phyloP scores from a whole-genome alignment of 2,329 filamentous ascomycete species.

The Gnomoniopsis smithogilvyi region DNA sequence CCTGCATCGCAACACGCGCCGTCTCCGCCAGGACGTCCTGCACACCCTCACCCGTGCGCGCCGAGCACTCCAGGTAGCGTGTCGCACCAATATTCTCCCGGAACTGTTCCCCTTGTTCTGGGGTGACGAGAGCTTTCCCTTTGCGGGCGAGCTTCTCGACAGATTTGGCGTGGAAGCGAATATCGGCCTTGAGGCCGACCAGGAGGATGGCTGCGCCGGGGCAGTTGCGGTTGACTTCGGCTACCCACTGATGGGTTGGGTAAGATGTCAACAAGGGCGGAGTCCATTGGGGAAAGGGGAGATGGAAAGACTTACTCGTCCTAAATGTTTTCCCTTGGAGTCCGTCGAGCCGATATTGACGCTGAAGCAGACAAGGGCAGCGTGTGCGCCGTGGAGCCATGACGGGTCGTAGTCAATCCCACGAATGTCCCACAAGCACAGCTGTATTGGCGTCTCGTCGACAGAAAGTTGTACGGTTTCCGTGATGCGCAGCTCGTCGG shows the following conservation, averaged over 20 bases:
- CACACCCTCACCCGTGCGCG: conserved; percentile 17
- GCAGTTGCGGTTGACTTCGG: conserved; percentile 18
- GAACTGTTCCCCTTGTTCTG: conserved; percentile 17
- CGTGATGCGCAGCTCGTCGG: conserved; percentile 1
- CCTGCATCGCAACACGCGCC: conserved; percentile 13
- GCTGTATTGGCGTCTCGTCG: conserved; percentile 15
- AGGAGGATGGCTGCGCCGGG: conserved; percentile 17
- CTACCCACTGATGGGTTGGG: conserved; percentile 7
- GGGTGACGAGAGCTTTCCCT: conserved; percentile 13
- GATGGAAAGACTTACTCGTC: conserved; percentile 4
- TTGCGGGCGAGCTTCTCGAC: conserved; percentile 15
- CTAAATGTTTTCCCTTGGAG: conserved; percentile 17
- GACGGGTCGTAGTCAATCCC: conserved; percentile 19
- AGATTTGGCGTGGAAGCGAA: conserved; percentile 16
- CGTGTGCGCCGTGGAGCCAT: conserved; percentile 13
- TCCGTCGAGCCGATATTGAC: conserved; percentile 18
- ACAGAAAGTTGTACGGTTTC: conserved; percentile 13
- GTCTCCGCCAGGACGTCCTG: conserved; percentile 16
- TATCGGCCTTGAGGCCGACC: conserved; percentile 17
- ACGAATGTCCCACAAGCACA: conserved; percentile 16
- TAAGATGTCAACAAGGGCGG: too few species aligned
- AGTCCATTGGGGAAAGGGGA: too few species aligned
- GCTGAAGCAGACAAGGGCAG: conserved; percentile 17
- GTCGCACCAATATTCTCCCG: conserved; percentile 17
- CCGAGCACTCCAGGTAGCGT: conserved; percentile 18